These are phyloP conservation scores for Paramyrothecium roridum DNA, from an alignment of 2,329 filamentous ascomycete genomes.

Conservation along the genomic window DNA sequence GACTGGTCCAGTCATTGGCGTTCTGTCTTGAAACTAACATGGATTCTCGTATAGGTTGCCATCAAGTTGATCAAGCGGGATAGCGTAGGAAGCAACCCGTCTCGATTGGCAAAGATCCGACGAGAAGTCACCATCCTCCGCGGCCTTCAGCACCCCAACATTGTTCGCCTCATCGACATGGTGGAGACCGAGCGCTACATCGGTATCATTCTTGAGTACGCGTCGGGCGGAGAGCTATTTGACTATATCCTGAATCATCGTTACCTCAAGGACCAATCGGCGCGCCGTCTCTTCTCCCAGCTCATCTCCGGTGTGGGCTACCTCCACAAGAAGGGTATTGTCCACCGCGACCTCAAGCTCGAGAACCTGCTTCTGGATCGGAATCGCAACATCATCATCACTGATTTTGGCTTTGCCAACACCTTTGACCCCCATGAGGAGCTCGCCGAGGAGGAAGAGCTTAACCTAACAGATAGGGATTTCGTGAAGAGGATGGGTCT, in stretches of 20 bases:
- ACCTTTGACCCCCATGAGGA: conserved; percentile 91
- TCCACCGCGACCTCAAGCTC: conserved; percentile 93
- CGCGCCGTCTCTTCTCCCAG: conserved; percentile 89
- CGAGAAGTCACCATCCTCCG: conserved; percentile 91
- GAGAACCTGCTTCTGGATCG: conserved; percentile 94
- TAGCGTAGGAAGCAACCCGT: conserved; percentile 82
- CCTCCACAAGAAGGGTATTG: conserved; percentile 96
- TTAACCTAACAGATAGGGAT: conserved; percentile 81
- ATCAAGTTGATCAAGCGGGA: conserved; percentile 98
- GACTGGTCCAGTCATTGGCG: neutral
- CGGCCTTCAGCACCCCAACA: conserved; percentile 90
- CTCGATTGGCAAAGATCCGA: conserved; percentile 91
- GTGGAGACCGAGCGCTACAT: conserved; percentile 96
- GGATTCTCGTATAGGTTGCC: conserved; percentile 61
- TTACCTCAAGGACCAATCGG: conserved; percentile 91
- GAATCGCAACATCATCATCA: conserved; percentile 99
- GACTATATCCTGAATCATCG: conserved; percentile 97
- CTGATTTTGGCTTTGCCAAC: conserved; percentile 98
- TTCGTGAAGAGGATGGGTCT: conserved; percentile 84
- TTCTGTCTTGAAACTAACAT: neutral
- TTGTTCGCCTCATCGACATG: conserved; percentile 96
- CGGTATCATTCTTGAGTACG: conserved; percentile 97
- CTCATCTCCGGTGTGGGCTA: conserved; percentile 96
- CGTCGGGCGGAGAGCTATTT: conserved; percentile 94
- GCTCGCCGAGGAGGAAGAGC: conserved; percentile 84